Evolutionary conservation across 129 eudicot species (phyloP).

Genomic region (Helichrysum umbraculigerum): DNA sequence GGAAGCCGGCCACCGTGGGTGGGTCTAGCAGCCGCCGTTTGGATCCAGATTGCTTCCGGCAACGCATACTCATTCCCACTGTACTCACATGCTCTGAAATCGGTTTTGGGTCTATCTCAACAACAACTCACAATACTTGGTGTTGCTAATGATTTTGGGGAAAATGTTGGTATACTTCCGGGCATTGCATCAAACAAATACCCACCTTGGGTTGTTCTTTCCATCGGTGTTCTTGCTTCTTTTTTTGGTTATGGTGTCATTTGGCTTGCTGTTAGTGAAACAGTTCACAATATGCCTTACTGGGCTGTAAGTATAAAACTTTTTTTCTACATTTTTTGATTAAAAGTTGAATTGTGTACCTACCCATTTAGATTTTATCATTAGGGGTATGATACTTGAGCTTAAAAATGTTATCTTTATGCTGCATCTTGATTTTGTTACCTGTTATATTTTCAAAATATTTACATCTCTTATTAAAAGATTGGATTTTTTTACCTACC

Average conservation of each 20-base stretch:
- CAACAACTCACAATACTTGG: slow-evolving; percentile 84
- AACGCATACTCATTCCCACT: slow-evolving; percentile 76
- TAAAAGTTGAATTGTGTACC: neutral
- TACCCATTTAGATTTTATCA: neutral
- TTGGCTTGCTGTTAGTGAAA: slow-evolving; percentile 91
- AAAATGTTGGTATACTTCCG: slow-evolving; percentile 81
- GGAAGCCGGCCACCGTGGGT: slow-evolving; percentile 99
- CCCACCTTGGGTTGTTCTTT: slow-evolving; percentile 85
- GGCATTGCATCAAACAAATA: slow-evolving; percentile 85
- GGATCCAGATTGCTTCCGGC: slow-evolving; percentile 89
- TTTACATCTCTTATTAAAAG: no score
- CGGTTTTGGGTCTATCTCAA: slow-evolving; percentile 72
- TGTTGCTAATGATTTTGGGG: slow-evolving; percentile 92
- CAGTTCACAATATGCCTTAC: slow-evolving; percentile 74
- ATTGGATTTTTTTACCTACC: neutral
- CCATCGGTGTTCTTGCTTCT: slow-evolving; percentile 60
- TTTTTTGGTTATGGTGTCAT: slow-evolving; percentile 85
- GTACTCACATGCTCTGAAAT: slow-evolving; percentile 61
- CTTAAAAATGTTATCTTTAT: neutral
- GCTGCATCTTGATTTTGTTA: neutral
- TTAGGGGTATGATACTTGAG: neutral
- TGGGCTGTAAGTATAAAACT: slow-evolving; percentile 65
- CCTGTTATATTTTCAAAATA: no score
- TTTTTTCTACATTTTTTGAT: no score
- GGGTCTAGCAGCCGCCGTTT: slow-evolving; percentile 90